phyloP scores from a whole-genome alignment of 1,284 basidiomycete species.

The Ganoderma lingzhi region DNA sequence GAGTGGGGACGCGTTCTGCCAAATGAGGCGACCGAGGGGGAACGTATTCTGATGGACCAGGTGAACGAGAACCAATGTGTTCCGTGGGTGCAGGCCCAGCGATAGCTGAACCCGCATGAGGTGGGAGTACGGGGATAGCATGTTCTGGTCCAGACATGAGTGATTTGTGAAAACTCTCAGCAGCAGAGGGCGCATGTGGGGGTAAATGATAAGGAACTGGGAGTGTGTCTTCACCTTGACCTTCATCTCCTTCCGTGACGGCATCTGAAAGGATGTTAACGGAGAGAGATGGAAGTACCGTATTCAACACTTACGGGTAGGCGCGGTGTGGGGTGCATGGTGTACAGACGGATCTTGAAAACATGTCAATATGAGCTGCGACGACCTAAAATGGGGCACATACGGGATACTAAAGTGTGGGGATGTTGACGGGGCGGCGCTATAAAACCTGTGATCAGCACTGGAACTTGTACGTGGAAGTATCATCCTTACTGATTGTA shows the following conservation, averaged over 20 bases:
- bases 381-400: background rate
- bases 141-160: conserved; percentile 7
- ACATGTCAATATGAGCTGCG: background rate
- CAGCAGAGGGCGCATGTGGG: background rate
- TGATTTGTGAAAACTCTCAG: background rate
- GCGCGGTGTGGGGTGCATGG: background rate
- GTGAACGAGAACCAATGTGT: background rate
- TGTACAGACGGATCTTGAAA: background rate
- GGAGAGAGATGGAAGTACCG: no score
- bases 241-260: conserved; percentile 3
- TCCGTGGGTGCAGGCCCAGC: background rate
- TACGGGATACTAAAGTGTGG: background rate
- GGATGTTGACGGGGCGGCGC: background rate
- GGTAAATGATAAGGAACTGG: background rate
- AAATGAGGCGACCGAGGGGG: background rate
- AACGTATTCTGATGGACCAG: background rate
- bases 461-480: background rate
- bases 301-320: background rate
- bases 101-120: background rate
- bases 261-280: background rate
- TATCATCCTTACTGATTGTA: conserved; percentile 2
- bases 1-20: background rate
- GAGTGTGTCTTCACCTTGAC: background rate
- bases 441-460: background rate
- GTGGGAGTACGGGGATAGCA: conserved; percentile 1